A percentile compares a stretch with the other conserved stretches of the same genome.
Evolutionary conservation across 2,329 filamentous ascomycete species (phyloP).

Genomic region (Curvularia sp.): DNA sequence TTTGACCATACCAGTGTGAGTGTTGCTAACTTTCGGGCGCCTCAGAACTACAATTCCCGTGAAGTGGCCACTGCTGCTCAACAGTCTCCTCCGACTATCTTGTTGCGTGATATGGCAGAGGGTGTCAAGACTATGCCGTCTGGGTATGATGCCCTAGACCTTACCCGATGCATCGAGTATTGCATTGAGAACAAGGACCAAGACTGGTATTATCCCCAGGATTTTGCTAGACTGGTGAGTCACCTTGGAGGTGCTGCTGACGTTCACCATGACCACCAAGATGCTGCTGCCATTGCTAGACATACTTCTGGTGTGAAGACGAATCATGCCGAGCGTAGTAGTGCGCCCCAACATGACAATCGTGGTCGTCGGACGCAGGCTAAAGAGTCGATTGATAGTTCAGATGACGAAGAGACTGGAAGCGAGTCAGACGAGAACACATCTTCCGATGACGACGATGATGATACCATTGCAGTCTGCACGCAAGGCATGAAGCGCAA

Average conservation of each 20-base stretch:
- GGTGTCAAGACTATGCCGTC: slow-evolving; percentile 25
- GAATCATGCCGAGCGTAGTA: neutral
- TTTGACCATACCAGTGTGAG: slow-evolving; percentile 25
- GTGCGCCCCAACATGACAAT: slow-evolving; percentile 3
- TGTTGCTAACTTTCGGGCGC: slow-evolving; percentile 25
- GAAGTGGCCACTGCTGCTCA: neutral
- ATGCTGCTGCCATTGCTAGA: slow-evolving; percentile 19
- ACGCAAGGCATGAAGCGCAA: too few species aligned
- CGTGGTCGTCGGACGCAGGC: slow-evolving; percentile 7
- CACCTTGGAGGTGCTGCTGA: slow-evolving; percentile 20
- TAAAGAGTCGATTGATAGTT: neutral
- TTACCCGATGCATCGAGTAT: slow-evolving; percentile 32
- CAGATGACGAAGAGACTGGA: slow-evolving; percentile 5
- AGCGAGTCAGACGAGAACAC: neutral
- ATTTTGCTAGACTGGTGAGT: slow-evolving; percentile 22
- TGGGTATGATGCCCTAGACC: slow-evolving; percentile 30
- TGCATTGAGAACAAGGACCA: slow-evolving; percentile 21
- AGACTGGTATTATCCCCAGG: slow-evolving; percentile 29
- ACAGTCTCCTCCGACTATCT: slow-evolving; percentile 9
- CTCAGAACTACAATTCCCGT: slow-evolving; percentile 5
- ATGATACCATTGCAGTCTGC: too few species aligned
- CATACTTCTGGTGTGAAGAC: slow-evolving; percentile 11
- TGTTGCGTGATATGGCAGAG: slow-evolving; percentile 25
- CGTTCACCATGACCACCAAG: slow-evolving; percentile 15
- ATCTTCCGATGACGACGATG: too few species aligned